These are phyloP conservation scores for Selaginella tamariscina DNA, from an alignment of 75 land plant species.

Conservation along the genomic window DNA sequence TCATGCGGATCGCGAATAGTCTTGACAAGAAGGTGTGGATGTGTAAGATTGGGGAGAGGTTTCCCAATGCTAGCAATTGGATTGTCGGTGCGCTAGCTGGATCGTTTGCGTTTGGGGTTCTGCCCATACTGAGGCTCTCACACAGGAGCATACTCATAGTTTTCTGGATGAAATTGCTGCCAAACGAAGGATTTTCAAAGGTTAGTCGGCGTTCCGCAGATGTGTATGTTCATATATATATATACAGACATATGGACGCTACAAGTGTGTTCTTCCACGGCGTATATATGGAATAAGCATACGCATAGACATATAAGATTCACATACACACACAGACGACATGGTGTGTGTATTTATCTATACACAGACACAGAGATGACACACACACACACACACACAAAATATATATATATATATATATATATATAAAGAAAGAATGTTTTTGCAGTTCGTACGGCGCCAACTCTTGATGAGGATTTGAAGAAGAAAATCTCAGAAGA, in stretches of 20 bases:
- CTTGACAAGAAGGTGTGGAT: slow-evolving; percentile 29
- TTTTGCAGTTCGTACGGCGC: background rate
- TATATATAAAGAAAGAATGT: too few species aligned
- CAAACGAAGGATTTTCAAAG: background rate
- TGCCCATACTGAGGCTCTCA: background rate
- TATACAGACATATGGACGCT: too few species aligned
- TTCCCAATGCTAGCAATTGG: slow-evolving; percentile 7
- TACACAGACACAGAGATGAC: too few species aligned
- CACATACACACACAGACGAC: too few species aligned
- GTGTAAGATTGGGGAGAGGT: slow-evolving; percentile 7
- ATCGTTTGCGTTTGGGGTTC: background rate
- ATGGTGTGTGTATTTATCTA: too few species aligned
- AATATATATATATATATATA: too few species aligned
- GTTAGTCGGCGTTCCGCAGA: too few species aligned
- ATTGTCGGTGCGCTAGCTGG: background rate
- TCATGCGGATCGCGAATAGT: slow-evolving; percentile 22
- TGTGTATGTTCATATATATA: too few species aligned
- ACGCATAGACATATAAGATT: too few species aligned
- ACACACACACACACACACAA: too few species aligned
- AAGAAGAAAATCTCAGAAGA: slow-evolving; percentile 48
- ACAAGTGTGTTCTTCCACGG: too few species aligned
- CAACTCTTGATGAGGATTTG: slow-evolving; percentile 8
- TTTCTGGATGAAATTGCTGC: background rate
- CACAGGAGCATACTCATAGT: background rate
- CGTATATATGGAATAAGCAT: too few species aligned